Conservation (phyloP, 345 rosid genomes). For the Ailanthus altissimus region DNA sequence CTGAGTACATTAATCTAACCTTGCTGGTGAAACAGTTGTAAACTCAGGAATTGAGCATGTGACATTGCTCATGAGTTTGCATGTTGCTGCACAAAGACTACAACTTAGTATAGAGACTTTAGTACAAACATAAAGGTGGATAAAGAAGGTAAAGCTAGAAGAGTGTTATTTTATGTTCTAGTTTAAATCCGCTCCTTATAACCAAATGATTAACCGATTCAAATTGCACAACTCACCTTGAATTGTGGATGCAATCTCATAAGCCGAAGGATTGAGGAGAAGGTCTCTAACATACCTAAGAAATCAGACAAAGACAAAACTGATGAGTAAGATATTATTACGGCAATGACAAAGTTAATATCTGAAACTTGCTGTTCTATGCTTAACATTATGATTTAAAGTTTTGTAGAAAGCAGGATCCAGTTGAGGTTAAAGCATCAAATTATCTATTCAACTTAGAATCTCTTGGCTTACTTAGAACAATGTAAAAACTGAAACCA, state of each 20-base stretch:
- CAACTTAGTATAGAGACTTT: slow-evolving; percentile 17
- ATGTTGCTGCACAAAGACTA: slow-evolving; percentile 56
- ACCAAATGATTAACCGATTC: background rate
- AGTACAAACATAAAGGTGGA: background rate
- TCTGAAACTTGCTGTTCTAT: background rate
- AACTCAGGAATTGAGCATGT: slow-evolving; percentile 88
- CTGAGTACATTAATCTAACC: slow-evolving; percentile 46
- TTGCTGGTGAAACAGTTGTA: slow-evolving; percentile 83
- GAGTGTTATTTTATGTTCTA: background rate
- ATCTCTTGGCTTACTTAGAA: background rate
- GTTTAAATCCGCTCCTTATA: background rate
- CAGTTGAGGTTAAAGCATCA: slow-evolving; percentile 1
- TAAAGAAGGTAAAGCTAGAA: background rate
- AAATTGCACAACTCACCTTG: slow-evolving; percentile 56
- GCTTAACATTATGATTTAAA: background rate
- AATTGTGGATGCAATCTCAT: slow-evolving; percentile 81
- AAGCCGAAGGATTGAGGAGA: slow-evolving; percentile 91
- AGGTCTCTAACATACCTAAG: slow-evolving; percentile 87
- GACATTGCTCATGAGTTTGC: slow-evolving; percentile 81
- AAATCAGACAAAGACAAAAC: slow-evolving; percentile 16
- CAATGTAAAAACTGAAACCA: background rate
- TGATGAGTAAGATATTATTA: slow-evolving; percentile 8
- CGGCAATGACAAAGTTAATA: background rate
- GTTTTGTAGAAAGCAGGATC: background rate
- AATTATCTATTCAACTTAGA: slow-evolving; percentile 1